phyloP scores from a whole-genome alignment of 2,329 filamentous ascomycete species.

The Talaromyces pinophilus region DNA sequence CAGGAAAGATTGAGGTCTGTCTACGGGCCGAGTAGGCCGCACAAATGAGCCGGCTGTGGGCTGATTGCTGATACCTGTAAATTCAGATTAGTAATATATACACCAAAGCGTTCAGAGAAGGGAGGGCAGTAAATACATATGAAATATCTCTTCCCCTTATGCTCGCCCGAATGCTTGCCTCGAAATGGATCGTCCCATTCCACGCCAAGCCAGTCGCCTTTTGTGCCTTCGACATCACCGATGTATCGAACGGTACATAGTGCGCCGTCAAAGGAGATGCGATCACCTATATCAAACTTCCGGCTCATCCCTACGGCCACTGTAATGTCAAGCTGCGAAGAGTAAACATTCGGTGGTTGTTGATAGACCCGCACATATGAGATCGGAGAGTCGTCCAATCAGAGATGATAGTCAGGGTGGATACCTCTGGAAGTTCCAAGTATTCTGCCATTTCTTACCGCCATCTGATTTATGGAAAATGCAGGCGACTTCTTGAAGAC shows the following conservation, averaged over 20 bases:
- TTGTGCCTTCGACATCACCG: slow-evolving; percentile 73
- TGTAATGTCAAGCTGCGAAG: not conserved
- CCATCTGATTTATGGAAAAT: slow-evolving; percentile 6
- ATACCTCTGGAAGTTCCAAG: not conserved
- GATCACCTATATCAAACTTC: slow-evolving; percentile 62
- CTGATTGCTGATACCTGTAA: slow-evolving; percentile 59
- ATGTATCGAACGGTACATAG: slow-evolving; percentile 84
- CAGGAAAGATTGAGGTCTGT: slow-evolving; percentile 71
- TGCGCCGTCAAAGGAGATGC: slow-evolving; percentile 74
- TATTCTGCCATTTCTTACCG: slow-evolving; percentile 22
- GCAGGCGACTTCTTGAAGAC: not conserved
- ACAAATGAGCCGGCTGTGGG: slow-evolving; percentile 83
- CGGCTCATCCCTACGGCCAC: slow-evolving; percentile 32
- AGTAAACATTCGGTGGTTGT: not conserved
- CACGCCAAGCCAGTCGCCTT: slow-evolving; percentile 83
- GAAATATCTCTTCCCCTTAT: slow-evolving; percentile 80
- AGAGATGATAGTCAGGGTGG: not conserved
- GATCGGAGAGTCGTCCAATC: slow-evolving; percentile 17
- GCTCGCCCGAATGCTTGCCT: slow-evolving; percentile 87
- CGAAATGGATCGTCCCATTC: slow-evolving; percentile 90
- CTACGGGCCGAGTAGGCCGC: slow-evolving; percentile 70
- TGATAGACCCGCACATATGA: slow-evolving; percentile 7
- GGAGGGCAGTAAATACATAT: slow-evolving; percentile 61
- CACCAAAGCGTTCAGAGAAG: not conserved
- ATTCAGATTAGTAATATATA: not conserved